phyloP scores from a whole-genome alignment of 352 stramenopile genomes.

The Phytophthora pseudosyringae region DNA sequence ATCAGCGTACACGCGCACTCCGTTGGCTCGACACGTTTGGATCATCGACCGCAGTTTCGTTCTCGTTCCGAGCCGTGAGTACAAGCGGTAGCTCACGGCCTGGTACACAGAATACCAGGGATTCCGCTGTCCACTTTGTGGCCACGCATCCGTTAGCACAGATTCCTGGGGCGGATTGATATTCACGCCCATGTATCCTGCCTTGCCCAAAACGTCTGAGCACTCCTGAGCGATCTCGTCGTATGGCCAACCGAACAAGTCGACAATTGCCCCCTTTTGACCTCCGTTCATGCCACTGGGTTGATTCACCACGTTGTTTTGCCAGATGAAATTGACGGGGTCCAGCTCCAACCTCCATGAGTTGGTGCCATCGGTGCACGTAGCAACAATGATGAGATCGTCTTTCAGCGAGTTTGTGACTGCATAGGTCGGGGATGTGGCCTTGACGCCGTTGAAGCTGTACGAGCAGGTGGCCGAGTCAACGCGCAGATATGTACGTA shows the following conservation, averaged over 20 bases:
- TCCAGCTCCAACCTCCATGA: constrained; percentile 50
- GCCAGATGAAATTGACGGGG: constrained; percentile 75
- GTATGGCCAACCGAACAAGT: constrained; percentile 76
- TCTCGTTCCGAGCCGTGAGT: constrained; percentile 62
- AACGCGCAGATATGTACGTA: constrained; percentile 44
- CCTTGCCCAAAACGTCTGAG: constrained; percentile 61
- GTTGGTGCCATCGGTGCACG: constrained; percentile 24
- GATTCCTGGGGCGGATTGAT: constrained; percentile 72
- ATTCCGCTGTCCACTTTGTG: constrained; percentile 51
- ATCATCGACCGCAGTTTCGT: constrained; percentile 65
- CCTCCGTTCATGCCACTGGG: constrained; percentile 42
- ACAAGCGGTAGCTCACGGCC: constrained; percentile 65
- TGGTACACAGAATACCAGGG: constrained; percentile 80
- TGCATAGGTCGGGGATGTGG: constrained; percentile 29
- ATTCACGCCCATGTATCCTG: constrained; percentile 75
- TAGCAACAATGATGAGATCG: constrained; percentile 43
- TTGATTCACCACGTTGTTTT: constrained; percentile 43
- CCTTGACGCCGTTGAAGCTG: constrained; percentile 42
- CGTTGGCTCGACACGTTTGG: constrained; percentile 66
- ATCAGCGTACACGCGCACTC: constrained; percentile 67
- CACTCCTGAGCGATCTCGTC: constrained; percentile 71
- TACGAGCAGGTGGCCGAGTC: constrained; percentile 37
- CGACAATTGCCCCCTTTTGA: constrained; percentile 70
- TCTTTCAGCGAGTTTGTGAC: constrained; percentile 30
- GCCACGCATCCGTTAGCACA: constrained; percentile 51